Percentiles rank a stretch among this genome's conserved stretches.
Conservation (phyloP, 73 alveolate genomes). For the Tetrahymena malaccensis region DNA sequence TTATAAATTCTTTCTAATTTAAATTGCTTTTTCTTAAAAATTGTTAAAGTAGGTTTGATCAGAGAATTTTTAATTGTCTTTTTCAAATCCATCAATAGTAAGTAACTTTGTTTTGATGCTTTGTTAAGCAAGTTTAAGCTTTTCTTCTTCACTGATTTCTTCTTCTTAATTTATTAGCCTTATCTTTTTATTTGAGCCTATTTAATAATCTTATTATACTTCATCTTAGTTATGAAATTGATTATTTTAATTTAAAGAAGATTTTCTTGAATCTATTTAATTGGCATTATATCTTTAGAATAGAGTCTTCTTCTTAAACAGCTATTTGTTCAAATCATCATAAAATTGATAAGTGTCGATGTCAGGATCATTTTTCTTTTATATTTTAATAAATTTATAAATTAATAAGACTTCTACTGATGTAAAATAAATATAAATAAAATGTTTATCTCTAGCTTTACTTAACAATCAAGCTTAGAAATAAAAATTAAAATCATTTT, state of each 20-base stretch:
- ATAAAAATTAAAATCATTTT: no score
- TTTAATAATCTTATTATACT: background rate
- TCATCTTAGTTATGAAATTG: background rate
- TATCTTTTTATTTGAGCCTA: background rate
- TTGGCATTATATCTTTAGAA: background rate
- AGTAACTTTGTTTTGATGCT: background rate
- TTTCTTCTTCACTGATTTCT: background rate
- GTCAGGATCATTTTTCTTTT: background rate
- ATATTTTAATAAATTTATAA: background rate
- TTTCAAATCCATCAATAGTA: background rate
- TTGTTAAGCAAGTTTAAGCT: background rate
- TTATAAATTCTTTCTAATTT: background rate
- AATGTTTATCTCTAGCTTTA: no score
- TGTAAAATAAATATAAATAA: no score
- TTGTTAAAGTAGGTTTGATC: background rate
- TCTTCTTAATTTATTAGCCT: background rate
- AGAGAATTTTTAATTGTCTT: background rate
- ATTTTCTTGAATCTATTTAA: background rate
- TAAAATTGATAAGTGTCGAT: background rate
- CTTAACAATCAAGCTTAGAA: no score
- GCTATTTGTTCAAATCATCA: background rate
- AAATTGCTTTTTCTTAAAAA: background rate
- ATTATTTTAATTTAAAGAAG: background rate
- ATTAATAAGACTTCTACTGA: no score
- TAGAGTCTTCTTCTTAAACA: background rate